Base-by-base conservation (phyloP, 176 grass and related monocot species). In the Calamus simplicifolius region DNA sequence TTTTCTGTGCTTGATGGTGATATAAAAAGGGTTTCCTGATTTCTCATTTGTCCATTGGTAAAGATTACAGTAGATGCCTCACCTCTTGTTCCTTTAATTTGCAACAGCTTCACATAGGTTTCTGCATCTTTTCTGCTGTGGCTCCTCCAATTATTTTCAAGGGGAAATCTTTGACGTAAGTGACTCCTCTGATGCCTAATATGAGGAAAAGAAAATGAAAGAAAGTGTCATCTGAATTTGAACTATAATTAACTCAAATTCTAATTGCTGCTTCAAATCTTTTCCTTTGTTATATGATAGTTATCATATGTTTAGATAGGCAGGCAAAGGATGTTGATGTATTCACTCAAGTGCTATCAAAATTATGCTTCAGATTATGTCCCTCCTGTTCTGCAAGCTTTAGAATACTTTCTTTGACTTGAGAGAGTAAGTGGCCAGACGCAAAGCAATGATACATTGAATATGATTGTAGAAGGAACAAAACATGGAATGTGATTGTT, bases 141-240 rank as follows among this genome's bases (percentile, higher is more conserved):
- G 94, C 94, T 79, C 84, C 88, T 71, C 94, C 94, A 49, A 76
- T 90, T 68, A 58, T 98, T 68, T 98, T 98, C 35, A 83, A 98
- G 70, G 94, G 94, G 58, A 98, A 98, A 78, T 98, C 88, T 53
- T 80, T 98, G 79, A 86, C 94, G 84, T 98, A 89, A 92, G 94
- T 79, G 72, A 5, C 31, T 58, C 2, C 54, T 58, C 53, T 56
- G 26, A 51, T 59, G 74, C 4, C 50, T 48, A 26, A 64, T 61
- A 54, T 50, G 51, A 4, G 66, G 29, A 61, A 1, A 50, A 65
- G 7, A 35, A 51, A 51, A 50, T 19, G 19, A 19, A 7, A 17
- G 25, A 63, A 18, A 25, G 43, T 55, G 19, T 8, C 21, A 4
- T 52, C n/a, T 21, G 52, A 23, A 19, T 55, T 23, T 5, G 18